Conservation (phyloP, 208 protist species). For the Wallacemonas sp. region DNA sequence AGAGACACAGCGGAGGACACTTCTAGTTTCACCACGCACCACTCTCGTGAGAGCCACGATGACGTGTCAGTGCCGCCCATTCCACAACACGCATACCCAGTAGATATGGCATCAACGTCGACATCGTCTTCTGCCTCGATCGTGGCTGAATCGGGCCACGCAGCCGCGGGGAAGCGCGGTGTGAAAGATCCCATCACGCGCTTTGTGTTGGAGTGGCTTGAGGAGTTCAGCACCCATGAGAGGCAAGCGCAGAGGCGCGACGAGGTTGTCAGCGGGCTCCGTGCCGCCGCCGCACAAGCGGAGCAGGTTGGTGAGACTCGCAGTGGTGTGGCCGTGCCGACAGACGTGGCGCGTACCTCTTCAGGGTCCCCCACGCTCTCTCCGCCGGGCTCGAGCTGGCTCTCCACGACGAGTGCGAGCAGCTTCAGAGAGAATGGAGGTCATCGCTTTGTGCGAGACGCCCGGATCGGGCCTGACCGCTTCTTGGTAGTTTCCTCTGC, state of each 20-base stretch:
- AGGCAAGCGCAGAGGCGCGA: conserved; percentile 2
- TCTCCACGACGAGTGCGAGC: conserved; percentile 50
- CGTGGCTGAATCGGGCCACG: too few species aligned
- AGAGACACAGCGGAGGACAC: too few species aligned
- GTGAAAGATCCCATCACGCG: conserved; percentile 67
- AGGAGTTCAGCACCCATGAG: conserved; percentile 40
- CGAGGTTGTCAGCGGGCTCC: conserved; percentile 19
- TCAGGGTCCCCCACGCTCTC: conserved; percentile 11
- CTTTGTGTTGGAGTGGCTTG: conserved; percentile 80
- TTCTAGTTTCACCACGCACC: too few species aligned
- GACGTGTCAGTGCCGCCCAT: too few species aligned
- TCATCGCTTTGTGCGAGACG: conserved; percentile 30
- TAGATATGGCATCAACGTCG: too few species aligned
- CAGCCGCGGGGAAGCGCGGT: neutral
- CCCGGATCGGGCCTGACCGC: neutral
- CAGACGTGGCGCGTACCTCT: neutral
- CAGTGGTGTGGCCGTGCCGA: neutral
- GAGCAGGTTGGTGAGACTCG: too few species aligned
- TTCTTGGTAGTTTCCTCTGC: neutral
- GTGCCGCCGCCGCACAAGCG: conserved; percentile 17
- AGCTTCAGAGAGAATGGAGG: conserved; percentile 34
- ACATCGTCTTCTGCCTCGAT: too few species aligned
- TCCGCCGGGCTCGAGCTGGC: conserved; percentile 27
- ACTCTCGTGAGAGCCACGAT: too few species aligned
- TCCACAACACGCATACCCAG: too few species aligned